These are phyloP conservation scores for Pugionium dolabratum DNA, from an alignment of 345 rosid species.

Conservation along the genomic window DNA sequence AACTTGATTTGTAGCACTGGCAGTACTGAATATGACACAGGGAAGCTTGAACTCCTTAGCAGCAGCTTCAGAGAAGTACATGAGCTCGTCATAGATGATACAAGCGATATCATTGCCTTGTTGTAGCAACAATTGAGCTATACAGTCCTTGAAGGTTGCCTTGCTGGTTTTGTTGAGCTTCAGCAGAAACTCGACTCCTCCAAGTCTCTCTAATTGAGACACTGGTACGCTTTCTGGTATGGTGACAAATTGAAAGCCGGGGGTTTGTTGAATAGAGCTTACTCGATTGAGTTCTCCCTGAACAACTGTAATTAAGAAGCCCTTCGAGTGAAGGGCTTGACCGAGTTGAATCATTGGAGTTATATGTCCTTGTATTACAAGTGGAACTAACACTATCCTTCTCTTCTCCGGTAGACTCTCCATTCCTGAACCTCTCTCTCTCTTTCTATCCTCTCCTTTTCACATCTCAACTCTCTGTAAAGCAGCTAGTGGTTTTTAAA, in stretches of 20 bases:
- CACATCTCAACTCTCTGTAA: too few relatives aligned
- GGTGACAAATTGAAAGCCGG: slow-evolving; percentile 40
- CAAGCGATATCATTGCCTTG: slow-evolving; percentile 35
- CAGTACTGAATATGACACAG: slow-evolving; percentile 23
- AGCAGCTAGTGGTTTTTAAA: too few relatives aligned
- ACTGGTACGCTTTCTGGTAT: slow-evolving; percentile 41
- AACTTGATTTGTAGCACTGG: slow-evolving; percentile 31
- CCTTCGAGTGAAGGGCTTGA: slow-evolving; percentile 48
- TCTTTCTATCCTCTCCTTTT: too few relatives aligned
- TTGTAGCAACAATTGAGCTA: slow-evolving; percentile 15
- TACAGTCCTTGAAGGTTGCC: slow-evolving; percentile 33
- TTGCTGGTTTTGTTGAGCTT: slow-evolving; percentile 47
- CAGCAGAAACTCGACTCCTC: slow-evolving; percentile 7
- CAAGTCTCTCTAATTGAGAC: slow-evolving; percentile 22
- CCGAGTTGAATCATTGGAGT: slow-evolving; percentile 67
- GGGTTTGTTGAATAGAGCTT: not conserved
- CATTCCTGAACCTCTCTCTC: slow-evolving; percentile 5
- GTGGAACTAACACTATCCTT: slow-evolving; percentile 51
- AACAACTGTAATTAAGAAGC: slow-evolving; percentile 56
- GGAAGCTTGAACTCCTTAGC: slow-evolving; percentile 32
- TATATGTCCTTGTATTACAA: slow-evolving; percentile 60
- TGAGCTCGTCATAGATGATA: slow-evolving; percentile 45
- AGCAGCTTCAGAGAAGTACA: slow-evolving; percentile 31
- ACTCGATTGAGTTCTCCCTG: slow-evolving; percentile 43
- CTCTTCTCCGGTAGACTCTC: not conserved